phyloP scores from a whole-genome alignment of 805 yeast genomes.

The Barnettozyma siamensis region DNA sequence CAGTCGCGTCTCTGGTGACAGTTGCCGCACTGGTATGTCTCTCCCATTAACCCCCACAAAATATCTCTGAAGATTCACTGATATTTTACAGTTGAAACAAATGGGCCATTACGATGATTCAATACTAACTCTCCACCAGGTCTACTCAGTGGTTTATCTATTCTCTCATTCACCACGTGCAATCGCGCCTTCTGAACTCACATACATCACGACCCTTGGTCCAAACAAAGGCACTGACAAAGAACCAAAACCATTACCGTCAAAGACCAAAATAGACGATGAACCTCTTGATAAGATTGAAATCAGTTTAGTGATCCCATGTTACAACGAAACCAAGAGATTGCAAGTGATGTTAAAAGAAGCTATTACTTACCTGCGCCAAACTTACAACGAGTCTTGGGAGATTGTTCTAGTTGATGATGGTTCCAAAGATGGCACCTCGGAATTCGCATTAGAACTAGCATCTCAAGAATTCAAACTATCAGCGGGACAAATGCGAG shows the following conservation, averaged over 20 bases:
- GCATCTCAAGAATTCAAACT: constrained; percentile 39
- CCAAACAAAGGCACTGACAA: constrained; percentile 24
- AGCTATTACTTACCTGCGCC: constrained; percentile 47
- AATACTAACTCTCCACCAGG: constrained; percentile 4
- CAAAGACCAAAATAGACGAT: constrained; percentile 10
- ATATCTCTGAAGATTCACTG: too few relatives aligned
- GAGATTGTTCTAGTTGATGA: constrained; percentile 90
- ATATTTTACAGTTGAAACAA: not conserved
- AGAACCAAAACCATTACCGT: constrained; percentile 30
- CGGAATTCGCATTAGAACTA: constrained; percentile 61
- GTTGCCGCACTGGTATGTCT: not conserved
- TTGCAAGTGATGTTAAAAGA: constrained; percentile 69
- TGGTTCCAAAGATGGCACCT: constrained; percentile 81
- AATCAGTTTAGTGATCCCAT: constrained; percentile 84
- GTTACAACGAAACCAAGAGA: constrained; percentile 80
- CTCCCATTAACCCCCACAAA: not conserved
- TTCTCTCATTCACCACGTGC: constrained; percentile 61
- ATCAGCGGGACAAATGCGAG: constrained; percentile 57
- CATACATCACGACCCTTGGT: constrained; percentile 45
- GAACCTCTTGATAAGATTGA: constrained; percentile 34
- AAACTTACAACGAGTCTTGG: constrained; percentile 37
- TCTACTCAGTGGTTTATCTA: constrained; percentile 15
- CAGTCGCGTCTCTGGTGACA: not conserved
- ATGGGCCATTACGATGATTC: too few relatives aligned
- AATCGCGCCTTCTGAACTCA: constrained; percentile 46